These are phyloP conservation scores for Drechslerella coelobrocha DNA, from an alignment of 2,329 filamentous ascomycete species.

Conservation along the genomic window DNA sequence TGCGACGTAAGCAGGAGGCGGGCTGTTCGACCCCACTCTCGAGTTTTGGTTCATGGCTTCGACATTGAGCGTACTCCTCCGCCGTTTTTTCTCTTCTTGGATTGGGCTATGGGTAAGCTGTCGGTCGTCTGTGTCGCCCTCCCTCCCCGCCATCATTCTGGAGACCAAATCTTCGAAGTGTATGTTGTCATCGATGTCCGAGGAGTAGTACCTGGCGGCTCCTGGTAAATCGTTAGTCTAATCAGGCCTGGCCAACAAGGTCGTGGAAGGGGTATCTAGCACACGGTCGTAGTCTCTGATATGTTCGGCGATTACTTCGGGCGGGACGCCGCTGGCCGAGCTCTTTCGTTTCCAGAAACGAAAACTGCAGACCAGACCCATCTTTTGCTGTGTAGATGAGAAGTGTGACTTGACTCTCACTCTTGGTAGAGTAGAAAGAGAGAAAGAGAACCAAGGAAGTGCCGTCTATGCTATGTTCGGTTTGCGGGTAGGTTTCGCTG, in stretches of 20 bases:
- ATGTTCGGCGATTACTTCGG: conserved; percentile 1
- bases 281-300: conserved; percentile 6
- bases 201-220: conserved; percentile 13
- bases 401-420: too few relatives aligned
- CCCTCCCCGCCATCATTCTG: conserved; percentile 40
- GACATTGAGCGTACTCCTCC: background rate
- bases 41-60: background rate
- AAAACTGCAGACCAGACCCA: background rate
- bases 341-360: background rate
- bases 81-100: background rate
- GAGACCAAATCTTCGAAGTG: conserved; percentile 30
- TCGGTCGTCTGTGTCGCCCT: background rate
- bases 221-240: background rate
- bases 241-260: background rate
- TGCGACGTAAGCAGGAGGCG: background rate
- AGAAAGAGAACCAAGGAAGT: too few relatives aligned
- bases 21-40: background rate
- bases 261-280: background rate
- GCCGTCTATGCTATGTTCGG: too few relatives aligned
- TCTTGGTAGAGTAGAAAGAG: too few relatives aligned
- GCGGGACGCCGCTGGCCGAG: background rate
- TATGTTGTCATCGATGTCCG: conserved; percentile 27
- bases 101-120: background rate
- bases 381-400: background rate
- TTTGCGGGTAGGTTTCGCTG: too few relatives aligned